Percentiles rank a stretch among this genome's conserved stretches.
Conservation (phyloP, 305 asterid species). For the Fraxinus paxiana region DNA sequence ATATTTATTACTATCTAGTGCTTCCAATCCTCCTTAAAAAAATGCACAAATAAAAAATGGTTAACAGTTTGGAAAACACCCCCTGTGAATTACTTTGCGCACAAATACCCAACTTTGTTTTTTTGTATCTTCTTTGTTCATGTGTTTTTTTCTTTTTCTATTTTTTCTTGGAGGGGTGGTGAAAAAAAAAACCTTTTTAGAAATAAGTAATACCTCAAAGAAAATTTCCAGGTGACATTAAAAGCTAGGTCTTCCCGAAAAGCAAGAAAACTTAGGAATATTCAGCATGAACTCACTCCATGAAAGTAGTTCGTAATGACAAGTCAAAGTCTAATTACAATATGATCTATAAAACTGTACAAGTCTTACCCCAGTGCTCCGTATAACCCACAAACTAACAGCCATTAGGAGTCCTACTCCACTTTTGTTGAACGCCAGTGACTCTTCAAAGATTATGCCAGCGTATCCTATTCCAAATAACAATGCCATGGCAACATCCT, state of each 20-base stretch:
- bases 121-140: neutral
- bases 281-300: constrained; percentile 1
- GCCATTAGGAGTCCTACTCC: constrained; percentile 98
- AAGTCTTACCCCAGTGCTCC: constrained; percentile 83
- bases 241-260: neutral
- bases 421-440: constrained; percentile 95
- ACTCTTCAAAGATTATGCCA: constrained; percentile 92
- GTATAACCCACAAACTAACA: constrained; percentile 80
- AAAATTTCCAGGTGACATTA: neutral
- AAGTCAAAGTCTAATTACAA: neutral
- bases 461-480: constrained; percentile 85
- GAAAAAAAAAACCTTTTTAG: too few species aligned
- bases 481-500: constrained; percentile 91
- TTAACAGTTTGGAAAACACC: neutral
- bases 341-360: neutral
- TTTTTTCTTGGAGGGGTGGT: too few species aligned
- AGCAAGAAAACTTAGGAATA: neutral
- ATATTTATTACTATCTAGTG: neutral
- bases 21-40: neutral
- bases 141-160: too few species aligned
- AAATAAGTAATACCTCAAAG: neutral
- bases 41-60: neutral
- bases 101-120: neutral
- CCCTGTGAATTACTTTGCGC: neutral
- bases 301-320: constrained; percentile 1